Evolutionary conservation across 2,329 filamentous ascomycete species (phyloP).

Genomic region (Neonectria sp.): DNA sequence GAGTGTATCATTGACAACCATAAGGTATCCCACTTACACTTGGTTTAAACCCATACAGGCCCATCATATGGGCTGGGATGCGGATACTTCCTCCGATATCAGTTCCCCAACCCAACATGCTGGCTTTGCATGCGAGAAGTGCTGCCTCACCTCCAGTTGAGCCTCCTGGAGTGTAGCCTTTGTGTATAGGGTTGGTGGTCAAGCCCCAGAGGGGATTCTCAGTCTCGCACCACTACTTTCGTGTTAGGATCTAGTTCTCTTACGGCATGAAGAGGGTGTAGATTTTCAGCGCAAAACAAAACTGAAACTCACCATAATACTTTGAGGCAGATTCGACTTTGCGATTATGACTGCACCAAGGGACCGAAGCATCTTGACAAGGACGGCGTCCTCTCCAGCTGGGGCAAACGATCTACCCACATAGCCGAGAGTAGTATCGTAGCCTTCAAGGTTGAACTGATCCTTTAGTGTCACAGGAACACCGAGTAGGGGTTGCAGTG

Average conservation of each 20-base stretch:
- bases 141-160: constrained; percentile 47
- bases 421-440: constrained; percentile 73
- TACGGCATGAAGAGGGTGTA: too few species aligned
- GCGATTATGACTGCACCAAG: constrained; percentile 68
- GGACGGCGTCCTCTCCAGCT: constrained; percentile 61
- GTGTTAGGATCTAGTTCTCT: not conserved
- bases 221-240: constrained; percentile 44
- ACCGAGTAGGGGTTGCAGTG: constrained; percentile 38
- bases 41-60: constrained; percentile 46
- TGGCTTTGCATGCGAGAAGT: constrained; percentile 36
- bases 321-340: constrained; percentile 60
- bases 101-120: constrained; percentile 43
- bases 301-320: constrained; percentile 38
- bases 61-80: constrained; percentile 46
- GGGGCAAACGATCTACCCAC: constrained; percentile 65
- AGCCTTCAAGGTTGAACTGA: constrained; percentile 72
- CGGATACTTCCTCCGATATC: constrained; percentile 49
- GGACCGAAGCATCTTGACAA: constrained; percentile 63
- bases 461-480: constrained; percentile 63
- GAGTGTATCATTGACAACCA: fast-evolving
- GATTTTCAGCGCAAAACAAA: not conserved
- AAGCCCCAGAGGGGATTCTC: constrained; percentile 50
- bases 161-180: constrained; percentile 45
- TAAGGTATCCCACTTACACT: constrained; percentile 38
- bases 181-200: constrained; percentile 41